Evolutionary conservation across 2,329 filamentous ascomycete genomes (phyloP).

Genomic region (Aspergillus sp.): DNA sequence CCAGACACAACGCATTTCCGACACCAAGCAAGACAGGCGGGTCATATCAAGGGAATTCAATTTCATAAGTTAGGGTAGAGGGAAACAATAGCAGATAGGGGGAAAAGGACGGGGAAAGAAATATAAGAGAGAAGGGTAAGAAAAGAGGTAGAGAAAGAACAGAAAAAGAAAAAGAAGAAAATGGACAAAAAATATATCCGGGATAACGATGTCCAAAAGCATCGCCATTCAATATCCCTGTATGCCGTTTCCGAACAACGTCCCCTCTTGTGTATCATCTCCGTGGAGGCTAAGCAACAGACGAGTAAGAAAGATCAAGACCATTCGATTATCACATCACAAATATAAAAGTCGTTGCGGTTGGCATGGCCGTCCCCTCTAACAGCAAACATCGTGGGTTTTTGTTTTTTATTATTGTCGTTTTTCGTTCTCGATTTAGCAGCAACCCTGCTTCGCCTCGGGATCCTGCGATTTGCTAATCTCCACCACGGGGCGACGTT

Average conservation of each 20-base stretch:
- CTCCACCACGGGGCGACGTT: slow-evolving; percentile 75
- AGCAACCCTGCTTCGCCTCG: slow-evolving; percentile 62
- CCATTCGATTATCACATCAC: slow-evolving; percentile 40
- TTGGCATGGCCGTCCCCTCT: slow-evolving; percentile 26
- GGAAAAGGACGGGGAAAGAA: slow-evolving; percentile 18
- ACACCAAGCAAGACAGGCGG: neutral
- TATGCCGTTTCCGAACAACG: slow-evolving; percentile 28
- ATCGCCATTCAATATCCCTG: slow-evolving; percentile 26
- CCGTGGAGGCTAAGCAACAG: slow-evolving; percentile 35
- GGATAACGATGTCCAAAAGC: slow-evolving; percentile 23
- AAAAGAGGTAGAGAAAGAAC: slow-evolving; percentile 13
- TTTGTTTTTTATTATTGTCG: neutral
- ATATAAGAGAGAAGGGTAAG: slow-evolving; percentile 10
- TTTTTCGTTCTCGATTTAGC: slow-evolving; percentile 27
- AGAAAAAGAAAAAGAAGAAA: slow-evolving; percentile 20
- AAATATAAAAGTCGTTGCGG: slow-evolving; percentile 37
- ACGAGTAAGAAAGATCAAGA: slow-evolving; percentile 36
- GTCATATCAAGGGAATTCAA: slow-evolving; percentile 10
- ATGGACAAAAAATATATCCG: slow-evolving; percentile 16
- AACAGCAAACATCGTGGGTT: slow-evolving; percentile 5
- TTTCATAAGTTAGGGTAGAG: slow-evolving; percentile 19
- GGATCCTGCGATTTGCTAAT: slow-evolving; percentile 83
- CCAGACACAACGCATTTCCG: neutral
- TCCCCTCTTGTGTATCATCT: slow-evolving; percentile 36
- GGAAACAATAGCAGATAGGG: slow-evolving; percentile 20